Evolutionary conservation across 139 green algal genomes (phyloP).

Genomic region (Asterochloris sp.): DNA sequence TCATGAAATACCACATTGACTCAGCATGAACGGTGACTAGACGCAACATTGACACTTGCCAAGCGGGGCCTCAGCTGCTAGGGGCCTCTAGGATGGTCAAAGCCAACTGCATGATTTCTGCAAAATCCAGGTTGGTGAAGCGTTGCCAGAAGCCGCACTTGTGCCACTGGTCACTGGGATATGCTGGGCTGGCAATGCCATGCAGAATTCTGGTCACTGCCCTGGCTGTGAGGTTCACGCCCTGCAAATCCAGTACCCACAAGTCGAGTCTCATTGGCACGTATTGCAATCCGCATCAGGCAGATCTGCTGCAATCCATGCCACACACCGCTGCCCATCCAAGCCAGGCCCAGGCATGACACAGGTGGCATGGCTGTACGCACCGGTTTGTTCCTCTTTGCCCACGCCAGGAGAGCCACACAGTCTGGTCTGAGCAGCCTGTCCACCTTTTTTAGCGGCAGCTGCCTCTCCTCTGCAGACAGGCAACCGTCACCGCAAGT

Average conservation of each 20-base stretch:
- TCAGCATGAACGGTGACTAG: too few relatives aligned
- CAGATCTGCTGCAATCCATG: background rate
- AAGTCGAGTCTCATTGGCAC: constrained; percentile 1
- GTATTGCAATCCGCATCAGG: background rate
- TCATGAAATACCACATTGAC: too few relatives aligned
- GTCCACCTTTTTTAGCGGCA: constrained; percentile 24
- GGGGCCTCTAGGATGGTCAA: too few relatives aligned
- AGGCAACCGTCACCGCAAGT: too few relatives aligned
- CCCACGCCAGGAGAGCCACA: constrained; percentile 17
- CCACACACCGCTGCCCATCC: background rate
- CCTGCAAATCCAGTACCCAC: background rate
- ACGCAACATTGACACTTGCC: too few relatives aligned
- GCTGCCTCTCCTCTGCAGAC: background rate
- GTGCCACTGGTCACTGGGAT: constrained; percentile 48
- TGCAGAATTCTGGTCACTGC: constrained; percentile 66
- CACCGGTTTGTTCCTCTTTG: constrained; percentile 8
- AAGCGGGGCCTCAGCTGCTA: too few relatives aligned
- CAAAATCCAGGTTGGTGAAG: constrained; percentile 45
- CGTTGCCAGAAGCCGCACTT: constrained; percentile 56
- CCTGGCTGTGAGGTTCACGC: constrained; percentile 17
- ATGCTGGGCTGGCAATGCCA: constrained; percentile 58
- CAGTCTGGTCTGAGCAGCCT: constrained; percentile 19
- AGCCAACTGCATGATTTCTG: constrained; percentile 15
- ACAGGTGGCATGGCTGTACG: background rate
- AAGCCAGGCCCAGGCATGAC: background rate